Evolutionary conservation across 805 yeast genomes (phyloP).

Genomic region (Ogataea nakhonphanomensis): DNA sequence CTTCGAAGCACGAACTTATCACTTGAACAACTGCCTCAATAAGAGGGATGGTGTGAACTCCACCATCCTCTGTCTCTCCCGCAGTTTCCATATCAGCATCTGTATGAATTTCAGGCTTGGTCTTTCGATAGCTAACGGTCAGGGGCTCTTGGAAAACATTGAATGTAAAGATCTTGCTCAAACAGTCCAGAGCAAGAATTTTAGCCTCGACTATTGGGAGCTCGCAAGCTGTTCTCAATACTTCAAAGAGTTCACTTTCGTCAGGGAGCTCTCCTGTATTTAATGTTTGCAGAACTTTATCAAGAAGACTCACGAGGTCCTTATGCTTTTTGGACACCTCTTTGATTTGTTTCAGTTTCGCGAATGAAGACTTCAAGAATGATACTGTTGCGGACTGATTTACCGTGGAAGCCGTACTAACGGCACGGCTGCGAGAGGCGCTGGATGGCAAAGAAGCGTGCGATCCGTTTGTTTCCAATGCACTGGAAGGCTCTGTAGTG

Average conservation of each 20-base stretch:
- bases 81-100: constrained; percentile 43
- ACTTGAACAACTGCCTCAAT: constrained; percentile 84
- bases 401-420: constrained; percentile 14
- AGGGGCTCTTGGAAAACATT: constrained; percentile 63
- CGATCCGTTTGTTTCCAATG: constrained; percentile 1
- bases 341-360: constrained; percentile 28
- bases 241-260: constrained; percentile 64
- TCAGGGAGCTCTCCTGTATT: constrained; percentile 39
- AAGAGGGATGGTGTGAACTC: constrained; percentile 43
- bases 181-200: constrained; percentile 73
- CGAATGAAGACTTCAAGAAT: constrained; percentile 33
- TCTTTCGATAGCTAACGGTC: constrained; percentile 41
- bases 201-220: constrained; percentile 61
- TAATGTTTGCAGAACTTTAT: constrained; percentile 42
- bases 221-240: constrained; percentile 74
- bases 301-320: constrained; percentile 34
- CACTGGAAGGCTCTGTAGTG: neutral
- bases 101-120: constrained; percentile 26
- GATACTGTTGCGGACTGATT: constrained; percentile 31
- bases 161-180: constrained; percentile 86
- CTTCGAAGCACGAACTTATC: constrained; percentile 80
- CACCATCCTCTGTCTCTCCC: constrained; percentile 33
- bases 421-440: constrained; percentile 9
- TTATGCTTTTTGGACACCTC: constrained; percentile 43
- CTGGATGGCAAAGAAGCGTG: constrained; percentile 1